Base-by-base conservation (phyloP, 768 basidiomycete species). In the Termitomyces heimii region DNA sequence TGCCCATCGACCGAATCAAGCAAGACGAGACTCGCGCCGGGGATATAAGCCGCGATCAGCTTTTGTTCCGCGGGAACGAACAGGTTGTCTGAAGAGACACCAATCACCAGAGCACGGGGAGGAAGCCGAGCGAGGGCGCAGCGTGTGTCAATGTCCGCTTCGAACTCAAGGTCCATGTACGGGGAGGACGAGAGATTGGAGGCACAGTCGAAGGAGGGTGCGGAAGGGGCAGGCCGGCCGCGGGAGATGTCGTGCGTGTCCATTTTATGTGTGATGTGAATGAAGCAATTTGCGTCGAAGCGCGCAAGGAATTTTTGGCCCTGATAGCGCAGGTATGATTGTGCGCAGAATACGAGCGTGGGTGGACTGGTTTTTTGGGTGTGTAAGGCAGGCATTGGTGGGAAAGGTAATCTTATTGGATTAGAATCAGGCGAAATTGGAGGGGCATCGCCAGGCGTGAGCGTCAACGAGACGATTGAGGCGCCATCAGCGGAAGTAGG, bases 271-370 rank as follows among this genome's bases (percentile, higher is more conserved):
- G 92, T 94, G 65, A 85, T 77, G 58, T 82, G 80, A 55, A 82
- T 80, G 64, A 98, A 99, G 71, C 97, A 99, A 72, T 99, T 99
- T 47, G 96, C 97, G 70, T 99, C 97, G 73, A 98, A 99, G 2
- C 97, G 87, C 18, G 88, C 79, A 20, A 86, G 92, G 71, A 99
- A 99, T 73, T 98, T 99, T 70, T 94, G 91, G 43, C 97, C 96
- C 72, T 99, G 97, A 65, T 99, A 98, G 50, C 97, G 88, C 43
- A 99, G 82, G 70, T 99, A 99, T 8, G 91, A 92, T 66, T 99
- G 96, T 0, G 95, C 96, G 0, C 89, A 89, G 77, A 98, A 99
- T 51, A 95, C 79, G 10, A 81, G 77, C 0, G 79, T 75, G 44
- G 72, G 74, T 1, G 72, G 57, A 4, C 45, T 49, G 31, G 44